Conservation (phyloP, 2,329 filamentous ascomycete genomes). For the Myriangium duriaei region DNA sequence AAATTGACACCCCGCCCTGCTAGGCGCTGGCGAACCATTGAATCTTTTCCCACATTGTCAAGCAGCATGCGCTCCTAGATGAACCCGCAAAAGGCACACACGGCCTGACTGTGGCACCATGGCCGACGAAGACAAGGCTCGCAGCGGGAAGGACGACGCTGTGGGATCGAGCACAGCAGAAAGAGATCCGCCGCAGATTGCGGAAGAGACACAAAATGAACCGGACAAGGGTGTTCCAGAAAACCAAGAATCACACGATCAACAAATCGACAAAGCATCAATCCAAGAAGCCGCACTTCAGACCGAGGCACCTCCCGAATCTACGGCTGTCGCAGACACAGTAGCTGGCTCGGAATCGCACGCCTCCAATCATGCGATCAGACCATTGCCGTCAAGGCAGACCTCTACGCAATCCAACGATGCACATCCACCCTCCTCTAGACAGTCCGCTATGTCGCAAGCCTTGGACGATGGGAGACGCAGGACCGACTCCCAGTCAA, state of each 20-base stretch:
- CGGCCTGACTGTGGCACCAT: background rate
- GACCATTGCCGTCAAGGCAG: conserved; percentile 3
- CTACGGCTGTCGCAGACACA: background rate
- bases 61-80: too few species aligned
- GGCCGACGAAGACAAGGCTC: background rate
- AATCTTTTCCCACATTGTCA: too few species aligned
- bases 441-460: conserved; percentile 8
- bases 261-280: too few species aligned
- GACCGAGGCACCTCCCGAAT: background rate
- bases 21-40: too few species aligned
- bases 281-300: background rate
- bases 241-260: too few species aligned
- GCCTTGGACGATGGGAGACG: conserved; percentile 22
- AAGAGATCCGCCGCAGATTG: too few species aligned
- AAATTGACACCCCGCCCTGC: too few species aligned
- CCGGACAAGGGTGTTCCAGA: too few species aligned
- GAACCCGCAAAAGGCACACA: too few species aligned
- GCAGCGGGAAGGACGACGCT: background rate
- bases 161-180: background rate
- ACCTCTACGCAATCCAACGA: conserved; percentile 7
- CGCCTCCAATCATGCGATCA: background rate
- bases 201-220: too few species aligned
- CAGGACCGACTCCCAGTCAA: conserved; percentile 50
- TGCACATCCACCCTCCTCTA: conserved; percentile 1
- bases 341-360: background rate